Base-by-base conservation (phyloP, 345 rosid genomes). In the Gossypium longicalyx region DNA sequence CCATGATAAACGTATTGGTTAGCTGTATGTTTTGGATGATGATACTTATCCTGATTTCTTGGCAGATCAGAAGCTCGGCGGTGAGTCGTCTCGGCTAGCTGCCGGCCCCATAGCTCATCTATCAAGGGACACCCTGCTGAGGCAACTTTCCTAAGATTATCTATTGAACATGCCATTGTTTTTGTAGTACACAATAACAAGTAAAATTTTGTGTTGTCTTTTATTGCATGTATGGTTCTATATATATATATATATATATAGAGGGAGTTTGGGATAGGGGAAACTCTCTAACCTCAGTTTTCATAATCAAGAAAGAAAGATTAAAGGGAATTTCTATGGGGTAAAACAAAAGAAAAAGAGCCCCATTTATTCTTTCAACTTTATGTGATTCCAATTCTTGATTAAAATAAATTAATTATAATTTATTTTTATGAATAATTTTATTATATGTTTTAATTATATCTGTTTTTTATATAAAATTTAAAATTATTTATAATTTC, bases 1-100 rank as follows among this genome's bases (percentile, higher is more conserved):
- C 76, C 76, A 44, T 61, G 67, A 45, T 72, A 72, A 43, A 72
- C 57, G 44, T 72, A 72, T 25, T 13, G 75, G 49, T 23, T 1
- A 38, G 54, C 7, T 6, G 34, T n/a, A 20, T n/a, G 12, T 47
- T 16, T 38, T 47, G n/a, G 41, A 7, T 61, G 65, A 22, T 48
- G 43, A 48, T 48, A 67, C 8, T 67, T 6, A 45, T 67, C 38
- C 7, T 53, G 75, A 19, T 43, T 53, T 34, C 47, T 56, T 12
- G 43, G 43, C 3, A 11, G 29, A 72, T 34, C 41, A 5, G 75
- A 16, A 58, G 25, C 15, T 10, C 7, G 20, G 23, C 22, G 2
- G 56, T 41, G 65, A 17, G 23, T 54, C 44, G 43, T 47, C 17
- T 34, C 23, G 12, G 57, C 11, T 3, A 19, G 15, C 7, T 59